A percentile compares a stretch with the other conserved stretches of the same genome.
Conservation (phyloP, 371 early-diverging fungal species). For the Catenaria anguillulae region DNA sequence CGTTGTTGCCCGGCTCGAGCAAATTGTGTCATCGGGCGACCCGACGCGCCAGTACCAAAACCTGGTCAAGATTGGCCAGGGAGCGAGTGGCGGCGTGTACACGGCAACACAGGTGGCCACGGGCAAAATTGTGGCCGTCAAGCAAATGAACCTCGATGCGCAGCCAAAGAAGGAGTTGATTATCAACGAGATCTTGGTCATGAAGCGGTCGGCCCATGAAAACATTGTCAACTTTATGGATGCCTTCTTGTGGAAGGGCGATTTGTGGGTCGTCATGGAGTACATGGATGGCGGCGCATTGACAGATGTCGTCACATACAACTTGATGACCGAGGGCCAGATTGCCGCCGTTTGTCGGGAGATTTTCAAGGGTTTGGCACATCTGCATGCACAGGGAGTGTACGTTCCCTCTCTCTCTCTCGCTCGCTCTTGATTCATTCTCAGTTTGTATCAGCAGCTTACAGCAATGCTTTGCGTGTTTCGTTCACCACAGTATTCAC, state of each 20-base stretch:
- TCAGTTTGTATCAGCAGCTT: too few relatives aligned
- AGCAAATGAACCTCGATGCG: conserved; percentile 89
- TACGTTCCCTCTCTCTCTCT: too few relatives aligned
- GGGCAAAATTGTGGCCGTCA: conserved; percentile 67
- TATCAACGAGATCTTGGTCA: conserved; percentile 90
- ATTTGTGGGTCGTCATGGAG: conserved; percentile 91
- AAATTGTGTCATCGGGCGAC: conserved; percentile 80
- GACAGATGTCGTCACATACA: conserved; percentile 79
- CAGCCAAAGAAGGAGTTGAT: conserved; percentile 93
- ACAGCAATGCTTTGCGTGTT: neutral
- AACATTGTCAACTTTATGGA: conserved; percentile 96
- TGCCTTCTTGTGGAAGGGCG: conserved; percentile 71
- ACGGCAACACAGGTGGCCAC: conserved; percentile 59
- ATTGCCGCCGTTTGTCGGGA: conserved; percentile 83
- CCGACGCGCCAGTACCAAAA: conserved; percentile 57
- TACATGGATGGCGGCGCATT: conserved; percentile 93
- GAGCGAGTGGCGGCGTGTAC: conserved; percentile 87
- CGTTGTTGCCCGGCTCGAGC: conserved; percentile 65
- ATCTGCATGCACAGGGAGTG: conserved; percentile 76
- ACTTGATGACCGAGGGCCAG: conserved; percentile 87
- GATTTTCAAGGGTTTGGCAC: conserved; percentile 73
- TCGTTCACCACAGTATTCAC: too few relatives aligned
- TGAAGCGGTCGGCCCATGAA: conserved; percentile 72
- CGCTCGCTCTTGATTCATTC: neutral
- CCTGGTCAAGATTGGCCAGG: conserved; percentile 88